Evolutionary conservation across 2,329 filamentous ascomycete species (phyloP).

Genomic region (Hypoxylon sp.): DNA sequence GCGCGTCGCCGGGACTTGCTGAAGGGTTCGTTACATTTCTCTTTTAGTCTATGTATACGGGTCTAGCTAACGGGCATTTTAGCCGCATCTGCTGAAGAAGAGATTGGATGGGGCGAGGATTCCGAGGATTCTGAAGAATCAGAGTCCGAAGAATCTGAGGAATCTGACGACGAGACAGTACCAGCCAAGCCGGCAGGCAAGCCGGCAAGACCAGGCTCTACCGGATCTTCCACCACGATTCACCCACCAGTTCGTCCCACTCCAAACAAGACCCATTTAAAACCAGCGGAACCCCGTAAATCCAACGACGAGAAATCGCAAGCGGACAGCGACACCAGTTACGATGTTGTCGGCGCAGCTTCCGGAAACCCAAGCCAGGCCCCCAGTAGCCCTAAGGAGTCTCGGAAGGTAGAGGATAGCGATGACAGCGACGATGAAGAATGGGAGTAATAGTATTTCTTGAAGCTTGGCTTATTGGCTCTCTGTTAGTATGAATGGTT

Average conservation of each 20-base stretch:
- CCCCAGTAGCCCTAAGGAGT: conserved; percentile 74
- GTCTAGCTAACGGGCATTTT: conserved; percentile 53
- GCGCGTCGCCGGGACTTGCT: conserved; percentile 88
- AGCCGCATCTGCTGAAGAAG: conserved; percentile 80
- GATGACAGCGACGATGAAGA: conserved; percentile 50
- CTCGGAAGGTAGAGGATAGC: conserved; percentile 71
- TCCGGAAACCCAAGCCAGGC: conserved; percentile 85
- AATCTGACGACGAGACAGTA: conserved; percentile 58
- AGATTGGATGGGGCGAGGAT: conserved; percentile 76
- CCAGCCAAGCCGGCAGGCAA: conserved; percentile 56
- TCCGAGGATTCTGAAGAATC: conserved; percentile 76
- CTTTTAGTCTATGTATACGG: conserved; percentile 35
- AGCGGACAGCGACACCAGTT: conserved; percentile 94
- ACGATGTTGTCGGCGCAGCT: conserved; percentile 87
- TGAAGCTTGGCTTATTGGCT: conserved; percentile 28
- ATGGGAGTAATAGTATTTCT: conserved; percentile 51
- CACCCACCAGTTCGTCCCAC: conserved; percentile 61
- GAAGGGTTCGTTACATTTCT: conserved; percentile 75
- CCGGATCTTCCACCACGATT: conserved; percentile 72
- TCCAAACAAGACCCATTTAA: conserved; percentile 62
- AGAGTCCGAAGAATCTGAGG: conserved; percentile 73
- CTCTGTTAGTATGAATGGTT: conserved; percentile 27
- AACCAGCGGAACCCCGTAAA: conserved; percentile 75
- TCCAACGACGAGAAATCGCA: conserved; percentile 93
- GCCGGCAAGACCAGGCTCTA: conserved; percentile 61